These are phyloP conservation scores for Syncephalastrum sp. DNA, from an alignment of 371 early-diverging fungal genomes.

Conservation along the genomic window DNA sequence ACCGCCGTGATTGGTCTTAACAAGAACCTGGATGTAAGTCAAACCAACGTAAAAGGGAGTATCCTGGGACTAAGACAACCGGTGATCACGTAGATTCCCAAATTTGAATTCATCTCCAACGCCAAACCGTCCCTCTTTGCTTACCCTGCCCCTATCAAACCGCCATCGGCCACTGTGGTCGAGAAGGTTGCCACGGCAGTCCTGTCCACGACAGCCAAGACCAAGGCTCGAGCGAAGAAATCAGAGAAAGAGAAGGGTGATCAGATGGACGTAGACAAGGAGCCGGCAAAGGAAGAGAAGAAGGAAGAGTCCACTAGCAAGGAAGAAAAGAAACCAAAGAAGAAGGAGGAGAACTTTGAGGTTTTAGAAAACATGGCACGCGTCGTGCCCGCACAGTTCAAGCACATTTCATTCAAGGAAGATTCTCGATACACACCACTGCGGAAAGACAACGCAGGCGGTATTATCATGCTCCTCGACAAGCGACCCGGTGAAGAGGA, in stretches of 20 bases:
- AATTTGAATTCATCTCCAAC: conserved; percentile 82
- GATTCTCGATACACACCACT: conserved; percentile 87
- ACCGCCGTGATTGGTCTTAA: conserved; percentile 95
- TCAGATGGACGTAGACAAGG: conserved; percentile 49
- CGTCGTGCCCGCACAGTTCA: conserved; percentile 85
- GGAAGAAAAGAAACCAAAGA: conserved; percentile 51
- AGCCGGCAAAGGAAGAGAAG: conserved; percentile 44
- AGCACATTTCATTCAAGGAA: conserved; percentile 81
- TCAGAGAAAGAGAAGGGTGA: conserved; percentile 69
- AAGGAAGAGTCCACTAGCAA: conserved; percentile 50
- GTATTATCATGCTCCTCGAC: conserved; percentile 78
- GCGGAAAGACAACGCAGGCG: conserved; percentile 74
- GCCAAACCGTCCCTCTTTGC: conserved; percentile 90
- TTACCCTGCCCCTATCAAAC: conserved; percentile 85
- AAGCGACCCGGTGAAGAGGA: conserved; percentile 58
- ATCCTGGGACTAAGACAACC: background rate
- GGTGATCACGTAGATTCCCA: conserved; percentile 63
- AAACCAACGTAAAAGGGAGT: background rate
- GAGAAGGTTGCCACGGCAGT: conserved; percentile 90
- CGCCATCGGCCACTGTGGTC: conserved; percentile 60
- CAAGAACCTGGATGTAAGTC: conserved; percentile 69
- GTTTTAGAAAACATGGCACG: conserved; percentile 86
- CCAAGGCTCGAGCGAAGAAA: conserved; percentile 88
- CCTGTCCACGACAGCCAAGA: conserved; percentile 93
- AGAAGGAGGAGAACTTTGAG: conserved; percentile 72